phyloP scores from a whole-genome alignment of 2,329 filamentous ascomycete species.

The Kalaharituber pfeilii region DNA sequence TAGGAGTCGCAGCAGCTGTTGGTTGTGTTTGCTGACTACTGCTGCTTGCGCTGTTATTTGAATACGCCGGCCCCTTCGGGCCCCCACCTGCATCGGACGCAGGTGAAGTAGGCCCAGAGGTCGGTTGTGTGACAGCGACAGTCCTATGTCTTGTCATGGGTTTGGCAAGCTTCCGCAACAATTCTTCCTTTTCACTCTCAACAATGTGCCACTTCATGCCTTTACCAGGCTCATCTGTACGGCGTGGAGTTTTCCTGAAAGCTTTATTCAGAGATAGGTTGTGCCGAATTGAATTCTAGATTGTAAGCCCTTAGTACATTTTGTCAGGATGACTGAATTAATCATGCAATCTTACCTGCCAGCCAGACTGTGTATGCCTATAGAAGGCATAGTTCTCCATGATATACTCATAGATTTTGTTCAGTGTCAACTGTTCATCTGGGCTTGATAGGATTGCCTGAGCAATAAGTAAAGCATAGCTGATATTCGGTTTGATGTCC shows the following conservation, averaged over 20 bases:
- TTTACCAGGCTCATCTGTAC: slow-evolving; percentile 89
- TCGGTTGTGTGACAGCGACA: slow-evolving; percentile 21
- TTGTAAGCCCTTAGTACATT: background rate
- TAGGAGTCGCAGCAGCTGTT: slow-evolving; percentile 8
- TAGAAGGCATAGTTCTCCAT: slow-evolving; percentile 87
- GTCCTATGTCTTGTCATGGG: slow-evolving; percentile 15
- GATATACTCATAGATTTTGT: slow-evolving; percentile 88
- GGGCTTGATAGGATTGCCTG: slow-evolving; percentile 79
- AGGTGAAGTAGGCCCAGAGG: slow-evolving; percentile 14
- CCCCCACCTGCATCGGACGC: slow-evolving; percentile 28
- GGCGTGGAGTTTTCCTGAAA: slow-evolving; percentile 81
- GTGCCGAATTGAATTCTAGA: slow-evolving; percentile 82
- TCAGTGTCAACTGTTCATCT: slow-evolving; percentile 77
- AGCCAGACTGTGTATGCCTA: slow-evolving; percentile 64
- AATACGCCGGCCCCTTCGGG: slow-evolving; percentile 54
- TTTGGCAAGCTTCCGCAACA: slow-evolving; percentile 46
- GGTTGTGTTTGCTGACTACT: slow-evolving; percentile 7
- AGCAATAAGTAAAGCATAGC: slow-evolving; percentile 91
- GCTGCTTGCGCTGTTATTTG: slow-evolving; percentile 19
- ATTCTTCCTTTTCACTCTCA: slow-evolving; percentile 67
- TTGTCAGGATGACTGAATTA: background rate
- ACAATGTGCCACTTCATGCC: slow-evolving; percentile 99
- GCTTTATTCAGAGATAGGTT: slow-evolving; percentile 89
- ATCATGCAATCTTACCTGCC: slow-evolving; percentile 75
- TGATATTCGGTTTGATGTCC: slow-evolving; percentile 88